Conservation (phyloP, 1,284 basidiomycete genomes). For the Naganishia sp. region DNA sequence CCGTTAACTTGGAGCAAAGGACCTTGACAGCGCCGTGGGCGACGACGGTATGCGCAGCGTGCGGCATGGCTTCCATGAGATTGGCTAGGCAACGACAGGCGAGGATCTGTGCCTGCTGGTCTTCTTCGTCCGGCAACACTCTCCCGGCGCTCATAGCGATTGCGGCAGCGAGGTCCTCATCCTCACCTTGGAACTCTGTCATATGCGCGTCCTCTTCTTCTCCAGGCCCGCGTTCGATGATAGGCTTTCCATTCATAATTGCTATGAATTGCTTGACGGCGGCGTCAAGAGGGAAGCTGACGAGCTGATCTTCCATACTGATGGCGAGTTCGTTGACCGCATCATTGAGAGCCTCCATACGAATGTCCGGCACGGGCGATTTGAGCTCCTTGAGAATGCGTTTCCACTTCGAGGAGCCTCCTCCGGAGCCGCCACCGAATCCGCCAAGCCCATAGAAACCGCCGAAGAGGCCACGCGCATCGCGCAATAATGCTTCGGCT, state of each 20-base stretch:
- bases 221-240: conserved; percentile 42
- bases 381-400: conserved; percentile 87
- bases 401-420: conserved; percentile 72
- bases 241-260: conserved; percentile 77
- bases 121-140: conserved; percentile 44
- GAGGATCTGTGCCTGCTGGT: conserved; percentile 81
- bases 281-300: conserved; percentile 87
- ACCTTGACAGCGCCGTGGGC: conserved; percentile 93
- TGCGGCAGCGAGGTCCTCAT: conserved; percentile 66
- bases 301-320: conserved; percentile 94
- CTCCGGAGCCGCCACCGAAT: conserved; percentile 74
- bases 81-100: conserved; percentile 94
- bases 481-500: conserved; percentile 28
- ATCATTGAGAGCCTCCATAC: conserved; percentile 88
- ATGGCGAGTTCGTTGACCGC: conserved; percentile 92
- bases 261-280: conserved; percentile 91
- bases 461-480: conserved; percentile 29
- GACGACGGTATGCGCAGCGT: conserved; percentile 87
- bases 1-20: conserved; percentile 88
- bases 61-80: conserved; percentile 76
- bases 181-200: conserved; percentile 58
- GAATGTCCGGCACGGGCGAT: conserved; percentile 72
- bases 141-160: conserved; percentile 60
- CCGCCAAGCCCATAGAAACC: conserved; percentile 47
- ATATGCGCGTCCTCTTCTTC: conserved; percentile 51